Base-by-base conservation (phyloP, 192 early-diverging fungal species). In the Spizellomyces sp. region DNA sequence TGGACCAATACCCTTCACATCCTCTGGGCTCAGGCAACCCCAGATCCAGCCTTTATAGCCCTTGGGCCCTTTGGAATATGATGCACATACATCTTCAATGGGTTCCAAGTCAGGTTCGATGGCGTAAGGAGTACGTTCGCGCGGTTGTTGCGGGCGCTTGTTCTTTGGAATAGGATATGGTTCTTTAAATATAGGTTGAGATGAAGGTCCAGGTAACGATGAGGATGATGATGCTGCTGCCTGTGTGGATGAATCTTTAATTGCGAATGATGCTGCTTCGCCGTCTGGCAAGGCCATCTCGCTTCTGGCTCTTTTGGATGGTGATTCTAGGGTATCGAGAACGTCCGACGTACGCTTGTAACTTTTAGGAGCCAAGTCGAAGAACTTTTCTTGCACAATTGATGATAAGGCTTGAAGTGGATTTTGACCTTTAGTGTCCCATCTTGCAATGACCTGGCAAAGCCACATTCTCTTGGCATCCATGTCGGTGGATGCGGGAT, bases 41-140 rank as follows among this genome's bases (percentile, higher is more conserved):
- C 50, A 54, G 0, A 54, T 54, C 50, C 50, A 54, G 17, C 50
- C 50, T 4, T 54, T 19, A 54, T 54, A 54, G 17, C 50, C 17
- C 27, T 36, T 36, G 22, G 22, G 5, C n/a, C 54, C 54, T 56
- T 56, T 56, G 54, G n/a, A n/a, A 7, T 56, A 56, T 0, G 54
- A 56, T 4, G 54, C 7, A 36, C 27, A 3, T 36, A 36, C 27
- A 36, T 36, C 27, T 19, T 12, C 50, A n/a, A n/a, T 19, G 0
- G 50, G 4, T 12, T 54, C 50, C 5, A 61, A 41, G 4, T 17
- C 14, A 5, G 59, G 59, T 41, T 61, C 59, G 9, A 61, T 61
- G 59, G 59, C 59, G 36, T 61, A 61, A 19, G 54, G 54, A 22
- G 54, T 56, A 56, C 22, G n/a, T 56, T 56, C 54, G 54, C 22